phyloP scores from a whole-genome alignment of 2,329 filamentous ascomycete genomes.

The Claviceps fusiformis region DNA sequence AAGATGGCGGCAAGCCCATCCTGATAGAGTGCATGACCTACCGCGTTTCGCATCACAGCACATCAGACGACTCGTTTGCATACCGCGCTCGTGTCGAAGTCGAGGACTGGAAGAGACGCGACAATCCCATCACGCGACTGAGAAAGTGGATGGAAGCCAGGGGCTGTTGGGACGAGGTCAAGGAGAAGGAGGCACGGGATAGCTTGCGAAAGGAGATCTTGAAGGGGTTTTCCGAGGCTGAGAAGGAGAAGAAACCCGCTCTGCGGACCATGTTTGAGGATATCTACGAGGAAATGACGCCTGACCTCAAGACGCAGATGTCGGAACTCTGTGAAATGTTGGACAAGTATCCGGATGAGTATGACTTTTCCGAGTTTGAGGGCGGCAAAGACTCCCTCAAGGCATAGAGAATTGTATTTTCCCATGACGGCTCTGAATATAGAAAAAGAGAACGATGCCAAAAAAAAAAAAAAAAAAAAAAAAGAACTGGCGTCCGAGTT shows the following conservation, averaged over 20 bases:
- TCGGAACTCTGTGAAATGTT: slow-evolving; percentile 60
- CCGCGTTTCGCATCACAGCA: slow-evolving; percentile 94
- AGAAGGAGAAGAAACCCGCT: slow-evolving; percentile 66
- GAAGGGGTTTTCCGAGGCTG: slow-evolving; percentile 70
- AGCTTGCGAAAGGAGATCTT: slow-evolving; percentile 61
- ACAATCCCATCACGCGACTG: slow-evolving; percentile 75
- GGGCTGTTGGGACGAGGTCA: slow-evolving; percentile 70
- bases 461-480: too few relatives aligned
- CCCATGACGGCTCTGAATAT: too few relatives aligned
- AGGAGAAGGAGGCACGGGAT: slow-evolving; percentile 60
- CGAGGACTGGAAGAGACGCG: slow-evolving; percentile 84
- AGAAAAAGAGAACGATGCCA: too few relatives aligned
- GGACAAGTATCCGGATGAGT: slow-evolving; percentile 81
- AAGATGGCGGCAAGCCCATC: slow-evolving; percentile 68
- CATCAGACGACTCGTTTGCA: slow-evolving; percentile 90
- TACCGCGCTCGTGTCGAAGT: slow-evolving; percentile 90
- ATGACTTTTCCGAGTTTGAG: slow-evolving; percentile 67
- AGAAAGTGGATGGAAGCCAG: slow-evolving; percentile 83
- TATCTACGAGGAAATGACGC: slow-evolving; percentile 77
- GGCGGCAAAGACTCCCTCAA: slow-evolving; percentile 54
- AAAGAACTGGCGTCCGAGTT: too few relatives aligned
- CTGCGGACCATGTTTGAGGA: slow-evolving; percentile 68
- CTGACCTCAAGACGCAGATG: slow-evolving; percentile 62
- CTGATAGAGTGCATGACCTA: slow-evolving; percentile 96
- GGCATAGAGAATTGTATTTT: slow-evolving; percentile 6